Evolutionary conservation across 2,329 filamentous ascomycete genomes (phyloP).

Genomic region (Xylaria sp.): DNA sequence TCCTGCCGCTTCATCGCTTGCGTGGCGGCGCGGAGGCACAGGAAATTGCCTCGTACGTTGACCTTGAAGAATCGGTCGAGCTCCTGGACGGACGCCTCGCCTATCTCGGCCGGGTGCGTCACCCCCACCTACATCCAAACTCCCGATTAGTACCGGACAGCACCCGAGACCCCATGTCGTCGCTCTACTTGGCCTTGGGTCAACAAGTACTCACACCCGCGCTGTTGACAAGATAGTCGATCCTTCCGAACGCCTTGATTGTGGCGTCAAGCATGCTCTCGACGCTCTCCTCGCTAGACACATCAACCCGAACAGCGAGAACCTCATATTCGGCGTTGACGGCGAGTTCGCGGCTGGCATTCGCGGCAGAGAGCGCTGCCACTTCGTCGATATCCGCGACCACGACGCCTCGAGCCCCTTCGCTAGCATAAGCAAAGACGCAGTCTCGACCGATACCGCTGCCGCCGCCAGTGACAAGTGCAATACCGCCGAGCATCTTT

Average conservation of each 20-base stretch:
- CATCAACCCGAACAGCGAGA: not conserved
- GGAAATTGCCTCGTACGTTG: conserved; percentile 12
- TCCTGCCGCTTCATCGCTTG: conserved; percentile 10
- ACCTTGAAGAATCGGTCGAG: conserved; percentile 15
- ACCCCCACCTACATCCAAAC: not conserved
- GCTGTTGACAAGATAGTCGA: conserved; percentile 2
- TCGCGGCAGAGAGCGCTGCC: not conserved
- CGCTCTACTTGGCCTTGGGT: too few relatives aligned
- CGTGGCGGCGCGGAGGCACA: conserved; percentile 1
- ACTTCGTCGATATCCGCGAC: not conserved
- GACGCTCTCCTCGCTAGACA: not conserved
- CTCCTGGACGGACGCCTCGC: conserved; percentile 2
- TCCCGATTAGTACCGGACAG: not conserved
- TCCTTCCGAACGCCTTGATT: not conserved
- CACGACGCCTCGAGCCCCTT: not conserved
- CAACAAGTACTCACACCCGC: not conserved
- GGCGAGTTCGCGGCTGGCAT: not conserved
- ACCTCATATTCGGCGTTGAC: not conserved
- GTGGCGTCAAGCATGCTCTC: not conserved
- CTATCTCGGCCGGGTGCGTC: not conserved
- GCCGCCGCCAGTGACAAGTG: not conserved
- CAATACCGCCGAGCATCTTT: not conserved
- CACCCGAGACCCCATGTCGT: too few relatives aligned
- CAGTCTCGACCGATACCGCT: not conserved
- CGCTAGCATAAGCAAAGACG: not conserved